Conservation (phyloP, 2,329 filamentous ascomycete species). For the Dactylella cylindrospora region DNA sequence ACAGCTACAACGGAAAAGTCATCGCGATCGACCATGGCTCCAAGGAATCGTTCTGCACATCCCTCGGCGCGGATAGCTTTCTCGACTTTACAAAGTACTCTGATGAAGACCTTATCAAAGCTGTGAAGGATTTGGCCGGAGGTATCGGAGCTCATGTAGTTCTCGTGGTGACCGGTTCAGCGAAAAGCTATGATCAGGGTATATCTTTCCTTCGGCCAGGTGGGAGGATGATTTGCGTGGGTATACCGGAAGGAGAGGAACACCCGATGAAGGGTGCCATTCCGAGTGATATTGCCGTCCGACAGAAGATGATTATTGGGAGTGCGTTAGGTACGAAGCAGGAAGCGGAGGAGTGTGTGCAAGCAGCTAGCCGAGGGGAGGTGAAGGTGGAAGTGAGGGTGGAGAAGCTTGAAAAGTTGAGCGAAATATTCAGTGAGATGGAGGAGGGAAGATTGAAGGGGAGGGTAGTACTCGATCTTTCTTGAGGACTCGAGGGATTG, state of each 20-base stretch:
- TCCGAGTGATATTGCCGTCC: constrained; percentile 21
- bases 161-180: constrained; percentile 19
- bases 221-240: constrained; percentile 33
- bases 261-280: constrained; percentile 19
- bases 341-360: constrained; percentile 23
- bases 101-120: constrained; percentile 40
- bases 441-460: constrained; percentile 21
- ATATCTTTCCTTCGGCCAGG: constrained; percentile 11
- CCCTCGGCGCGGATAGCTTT: constrained; percentile 47
- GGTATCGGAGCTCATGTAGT: constrained; percentile 29
- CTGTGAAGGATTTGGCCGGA: constrained; percentile 45
- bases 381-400: constrained; percentile 26
- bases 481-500: too few species aligned
- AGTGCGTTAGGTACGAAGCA: constrained; percentile 23
- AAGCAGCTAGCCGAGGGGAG: constrained; percentile 23
- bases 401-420: constrained; percentile 24
- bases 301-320: constrained; percentile 26
- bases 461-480: constrained; percentile 28
- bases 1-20: constrained; percentile 46
- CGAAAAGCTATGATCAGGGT: constrained; percentile 31
- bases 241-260: constrained; percentile 36
- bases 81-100: constrained; percentile 46
- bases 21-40: constrained; percentile 47
- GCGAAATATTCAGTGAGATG: constrained; percentile 36
- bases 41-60: constrained; percentile 45